Percentiles rank a stretch among this genome's conserved stretches.
These are phyloP conservation scores for Lupinus albus DNA, from an alignment of 306 rosid genomes.

Conservation along the genomic window DNA sequence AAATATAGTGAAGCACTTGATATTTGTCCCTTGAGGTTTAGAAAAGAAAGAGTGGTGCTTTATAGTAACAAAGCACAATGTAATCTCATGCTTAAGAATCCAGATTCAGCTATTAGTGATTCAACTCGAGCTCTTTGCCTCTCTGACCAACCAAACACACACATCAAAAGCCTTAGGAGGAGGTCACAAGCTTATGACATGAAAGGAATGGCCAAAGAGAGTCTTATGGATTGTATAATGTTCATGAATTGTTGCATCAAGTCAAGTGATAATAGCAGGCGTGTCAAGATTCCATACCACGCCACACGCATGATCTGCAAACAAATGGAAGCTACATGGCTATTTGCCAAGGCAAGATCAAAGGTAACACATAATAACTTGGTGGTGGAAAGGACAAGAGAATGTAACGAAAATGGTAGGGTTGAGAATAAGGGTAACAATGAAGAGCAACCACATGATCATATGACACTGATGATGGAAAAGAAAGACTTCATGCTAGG, in stretches of 20 bases:
- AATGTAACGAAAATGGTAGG: conserved; percentile 28
- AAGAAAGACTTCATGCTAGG: conserved; percentile 44
- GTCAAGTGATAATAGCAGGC: conserved; percentile 24
- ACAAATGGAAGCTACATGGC: conserved; percentile 74
- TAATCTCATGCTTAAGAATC: conserved; percentile 51
- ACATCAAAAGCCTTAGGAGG: conserved; percentile 66
- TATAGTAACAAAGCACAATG: conserved; percentile 71
- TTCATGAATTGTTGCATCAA: conserved; percentile 57
- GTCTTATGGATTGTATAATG: conserved; percentile 67
- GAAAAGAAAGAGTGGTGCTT: conserved; percentile 62
- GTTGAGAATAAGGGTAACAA: conserved; percentile 23
- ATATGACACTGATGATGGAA: conserved; percentile 22
- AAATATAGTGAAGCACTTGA: conserved; percentile 63
- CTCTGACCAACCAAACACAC: conserved; percentile 54
- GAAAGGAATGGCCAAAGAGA: conserved; percentile 74
- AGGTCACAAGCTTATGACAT: conserved; percentile 80
- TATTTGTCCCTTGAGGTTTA: conserved; percentile 56
- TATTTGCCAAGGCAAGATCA: conserved; percentile 56
- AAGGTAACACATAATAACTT: conserved; percentile 11
- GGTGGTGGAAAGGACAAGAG: conserved; percentile 25
- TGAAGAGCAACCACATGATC: conserved; percentile 30
- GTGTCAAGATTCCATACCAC: conserved; percentile 57
- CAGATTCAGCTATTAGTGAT: conserved; percentile 61
- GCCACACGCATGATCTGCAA: conserved; percentile 68
- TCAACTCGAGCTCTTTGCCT: conserved; percentile 74